Evolutionary conservation across 192 early-diverging fungal genomes (phyloP).

Genomic region (Coemansia sp.): DNA sequence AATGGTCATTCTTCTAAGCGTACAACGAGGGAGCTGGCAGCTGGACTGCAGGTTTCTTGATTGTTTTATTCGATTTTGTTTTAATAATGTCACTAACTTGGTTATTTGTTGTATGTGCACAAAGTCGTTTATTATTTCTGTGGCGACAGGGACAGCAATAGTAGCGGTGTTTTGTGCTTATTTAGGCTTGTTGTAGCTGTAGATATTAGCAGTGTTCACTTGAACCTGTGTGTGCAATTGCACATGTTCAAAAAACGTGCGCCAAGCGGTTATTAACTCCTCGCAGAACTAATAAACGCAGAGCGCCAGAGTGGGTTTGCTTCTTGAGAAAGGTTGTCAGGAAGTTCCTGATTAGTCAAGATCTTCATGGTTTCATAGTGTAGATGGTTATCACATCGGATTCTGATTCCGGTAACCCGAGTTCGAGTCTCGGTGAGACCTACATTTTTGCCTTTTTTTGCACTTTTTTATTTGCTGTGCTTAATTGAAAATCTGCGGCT

Average conservation of each 20-base stretch:
- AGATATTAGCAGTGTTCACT: background rate
- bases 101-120: background rate
- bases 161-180: background rate
- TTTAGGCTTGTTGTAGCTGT: background rate
- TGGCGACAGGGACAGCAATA: background rate
- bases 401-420: conserved; percentile 39
- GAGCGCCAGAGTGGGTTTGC: too few relatives aligned
- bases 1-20: background rate
- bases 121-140: background rate
- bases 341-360: too few relatives aligned
- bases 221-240: background rate
- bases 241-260: too few relatives aligned
- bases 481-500: background rate
- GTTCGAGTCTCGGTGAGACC: conserved; percentile 44
- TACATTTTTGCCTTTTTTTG: conserved; percentile 3
- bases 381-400: conserved; percentile 36
- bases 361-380: conserved; percentile 19
- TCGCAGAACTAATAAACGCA: too few relatives aligned
- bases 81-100: background rate
- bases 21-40: background rate
- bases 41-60: background rate
- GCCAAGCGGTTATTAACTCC: too few relatives aligned
- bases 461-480: background rate
- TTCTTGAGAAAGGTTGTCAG: too few relatives aligned
- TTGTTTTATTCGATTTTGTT: background rate